Percentiles rank a stretch among this genome's conserved stretches.
Conservation (phyloP, 805 yeast genomes). For the Spathaspora sp. region DNA sequence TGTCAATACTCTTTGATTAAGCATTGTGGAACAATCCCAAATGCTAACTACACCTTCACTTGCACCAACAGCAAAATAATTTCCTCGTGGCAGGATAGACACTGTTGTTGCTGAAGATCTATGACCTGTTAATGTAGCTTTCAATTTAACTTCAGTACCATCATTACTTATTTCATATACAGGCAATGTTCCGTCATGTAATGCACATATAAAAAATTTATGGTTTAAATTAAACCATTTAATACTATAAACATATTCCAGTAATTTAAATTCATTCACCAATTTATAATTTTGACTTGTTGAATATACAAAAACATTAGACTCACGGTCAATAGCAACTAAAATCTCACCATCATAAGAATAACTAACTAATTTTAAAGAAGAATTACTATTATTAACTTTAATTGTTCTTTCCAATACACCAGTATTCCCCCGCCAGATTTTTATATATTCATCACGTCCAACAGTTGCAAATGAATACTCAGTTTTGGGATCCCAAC, state of each 20-base stretch:
- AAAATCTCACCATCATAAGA: conserved; percentile 47
- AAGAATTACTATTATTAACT: conserved; percentile 12
- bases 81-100: conserved; percentile 51
- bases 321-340: conserved; percentile 39
- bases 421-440: conserved; percentile 44
- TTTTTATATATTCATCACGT: conserved; percentile 40
- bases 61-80: conserved; percentile 49
- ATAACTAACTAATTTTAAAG: conserved; percentile 27
- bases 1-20: conserved; percentile 31
- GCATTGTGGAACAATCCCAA: conserved; percentile 41
- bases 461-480: conserved; percentile 48
- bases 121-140: conserved; percentile 38
- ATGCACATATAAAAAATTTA: conserved; percentile 32
- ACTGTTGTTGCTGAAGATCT: conserved; percentile 47
- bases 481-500: conserved; percentile 50
- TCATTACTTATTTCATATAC: conserved; percentile 16
- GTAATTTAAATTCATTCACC: conserved; percentile 18
- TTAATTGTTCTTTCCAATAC: conserved; percentile 24
- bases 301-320: conserved; percentile 32
- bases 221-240: conserved; percentile 45
- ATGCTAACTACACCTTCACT: conserved; percentile 54
- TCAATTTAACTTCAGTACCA: conserved; percentile 4
- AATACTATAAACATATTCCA: conserved; percentile 35
- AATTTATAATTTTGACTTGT: conserved; percentile 25
- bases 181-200: conserved; percentile 43